A percentile compares a stretch with the other conserved stretches of the same genome.
Evolutionary conservation across 1,139 yeast species (phyloP).

Genomic region (Maudiozyma humilis): DNA sequence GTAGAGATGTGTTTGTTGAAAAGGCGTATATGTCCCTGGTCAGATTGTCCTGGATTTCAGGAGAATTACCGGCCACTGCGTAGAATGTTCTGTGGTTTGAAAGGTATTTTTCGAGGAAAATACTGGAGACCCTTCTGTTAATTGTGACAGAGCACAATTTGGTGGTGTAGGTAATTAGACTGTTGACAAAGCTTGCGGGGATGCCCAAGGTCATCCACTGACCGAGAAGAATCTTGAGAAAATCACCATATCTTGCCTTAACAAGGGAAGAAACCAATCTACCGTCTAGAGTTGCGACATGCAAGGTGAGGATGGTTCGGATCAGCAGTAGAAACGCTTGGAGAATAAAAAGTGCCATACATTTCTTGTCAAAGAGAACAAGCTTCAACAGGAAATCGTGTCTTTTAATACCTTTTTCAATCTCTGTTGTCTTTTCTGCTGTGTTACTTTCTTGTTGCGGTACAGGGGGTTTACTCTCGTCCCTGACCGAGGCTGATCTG

Average conservation of each 20-base stretch:
- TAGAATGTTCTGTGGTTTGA: constrained; percentile 29
- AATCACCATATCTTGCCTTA: constrained; percentile 56
- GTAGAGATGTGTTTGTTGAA: constrained; percentile 59
- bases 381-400: constrained; percentile 22
- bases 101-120: constrained; percentile 44
- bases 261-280: constrained; percentile 75
- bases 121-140: constrained; percentile 56
- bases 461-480: no score
- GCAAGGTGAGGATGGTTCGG: constrained; percentile 68
- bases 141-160: constrained; percentile 58
- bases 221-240: constrained; percentile 49
- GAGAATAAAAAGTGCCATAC: constrained; percentile 35
- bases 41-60: constrained; percentile 28
- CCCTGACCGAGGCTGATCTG: background rate
- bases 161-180: constrained; percentile 65
- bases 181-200: constrained; percentile 78
- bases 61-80: constrained; percentile 21
- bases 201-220: constrained; percentile 82
- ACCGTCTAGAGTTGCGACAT: constrained; percentile 85
- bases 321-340: constrained; percentile 58
- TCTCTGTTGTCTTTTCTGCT: background rate
- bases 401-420: background rate
- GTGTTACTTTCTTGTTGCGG: background rate
- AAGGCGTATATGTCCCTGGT: constrained; percentile 60
- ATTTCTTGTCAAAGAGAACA: constrained; percentile 25